Conservation (phyloP, 192 early-diverging fungal genomes). For the Entophlyctis luteolus region DNA sequence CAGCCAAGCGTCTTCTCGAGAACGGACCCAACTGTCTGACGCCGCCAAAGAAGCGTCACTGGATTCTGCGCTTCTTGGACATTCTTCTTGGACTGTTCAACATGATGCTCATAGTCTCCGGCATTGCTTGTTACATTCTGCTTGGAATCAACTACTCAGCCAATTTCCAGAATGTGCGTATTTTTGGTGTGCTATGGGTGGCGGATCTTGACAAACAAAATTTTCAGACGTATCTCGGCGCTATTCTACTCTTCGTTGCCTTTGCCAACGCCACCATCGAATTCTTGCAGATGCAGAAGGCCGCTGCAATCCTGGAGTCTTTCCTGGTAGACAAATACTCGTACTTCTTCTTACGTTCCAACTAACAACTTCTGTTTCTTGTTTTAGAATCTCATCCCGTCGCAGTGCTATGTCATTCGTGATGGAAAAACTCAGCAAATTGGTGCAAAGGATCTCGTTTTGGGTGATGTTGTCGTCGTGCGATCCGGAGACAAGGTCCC, state of each 20-base stretch:
- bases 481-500: conserved; percentile 42
- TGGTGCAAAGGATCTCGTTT: conserved; percentile 33
- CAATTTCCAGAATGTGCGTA: conserved; percentile 75
- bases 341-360: background rate
- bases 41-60: conserved; percentile 69
- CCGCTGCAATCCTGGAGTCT: conserved; percentile 81
- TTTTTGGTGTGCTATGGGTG: conserved; percentile 3
- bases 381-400: conserved; percentile 36
- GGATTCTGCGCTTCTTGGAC: conserved; percentile 68
- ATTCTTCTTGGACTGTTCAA: conserved; percentile 82
- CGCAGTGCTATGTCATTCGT: conserved; percentile 37
- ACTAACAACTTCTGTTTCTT: background rate
- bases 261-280: conserved; percentile 53
- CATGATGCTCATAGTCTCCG: conserved; percentile 75
- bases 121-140: conserved; percentile 74
- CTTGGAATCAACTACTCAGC: conserved; percentile 65
- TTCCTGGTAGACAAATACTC: conserved; percentile 60
- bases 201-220: background rate
- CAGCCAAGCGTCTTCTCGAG: conserved; percentile 12
- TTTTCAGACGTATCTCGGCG: conserved; percentile 38
- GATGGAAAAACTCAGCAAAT: conserved; percentile 26
- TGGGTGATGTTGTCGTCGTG: conserved; percentile 42
- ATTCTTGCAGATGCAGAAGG: conserved; percentile 74
- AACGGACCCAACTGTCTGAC: conserved; percentile 65
- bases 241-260: conserved; percentile 45